Conservation (phyloP, 108 stramenopile species). For the Skeletonema menzelii region DNA sequence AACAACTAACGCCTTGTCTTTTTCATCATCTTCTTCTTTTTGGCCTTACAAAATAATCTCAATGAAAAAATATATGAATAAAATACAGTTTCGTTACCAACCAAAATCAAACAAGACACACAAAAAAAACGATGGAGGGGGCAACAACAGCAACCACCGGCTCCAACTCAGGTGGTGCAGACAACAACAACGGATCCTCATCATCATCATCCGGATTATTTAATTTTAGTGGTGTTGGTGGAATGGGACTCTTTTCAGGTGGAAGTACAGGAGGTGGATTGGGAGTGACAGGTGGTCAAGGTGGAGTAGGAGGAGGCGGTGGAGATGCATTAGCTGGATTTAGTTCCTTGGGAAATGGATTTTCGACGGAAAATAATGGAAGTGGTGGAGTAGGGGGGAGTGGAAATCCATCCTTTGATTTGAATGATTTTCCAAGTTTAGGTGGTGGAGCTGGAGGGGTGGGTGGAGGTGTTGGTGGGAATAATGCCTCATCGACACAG, state of each 20-base stretch:
- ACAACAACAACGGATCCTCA: constrained; percentile 14
- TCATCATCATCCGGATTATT: constrained; percentile 27
- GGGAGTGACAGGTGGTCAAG: neutral
- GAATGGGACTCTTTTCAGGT: constrained; percentile 25
- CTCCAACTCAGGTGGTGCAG: constrained; percentile 6
- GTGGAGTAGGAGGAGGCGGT: neutral
- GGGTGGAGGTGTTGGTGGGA: constrained; percentile 22
- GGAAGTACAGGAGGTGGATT: neutral
- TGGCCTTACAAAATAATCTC: neutral
- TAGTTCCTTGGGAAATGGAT: constrained; percentile 37
- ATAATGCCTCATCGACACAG: constrained; percentile 7
- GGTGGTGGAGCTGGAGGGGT: constrained; percentile 54
- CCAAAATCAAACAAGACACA: neutral
- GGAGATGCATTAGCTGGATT: constrained; percentile 28
- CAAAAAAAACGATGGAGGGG: constrained; percentile 17
- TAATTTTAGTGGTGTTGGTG: constrained; percentile 17
- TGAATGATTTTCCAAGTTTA: constrained; percentile 86
- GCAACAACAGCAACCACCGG: constrained; percentile 28
- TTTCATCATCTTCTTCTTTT: too few species aligned
- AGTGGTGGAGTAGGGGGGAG: constrained; percentile 13
- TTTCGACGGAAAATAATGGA: constrained; percentile 1
- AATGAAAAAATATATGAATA: neutral
- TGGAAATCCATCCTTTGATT: constrained; percentile 62
- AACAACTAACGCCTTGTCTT: too few species aligned
- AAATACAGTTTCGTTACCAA: neutral